Evolutionary conservation across 176 grass and related monocot genomes (phyloP).

Genomic region (Tillandsia leiboldiana): DNA sequence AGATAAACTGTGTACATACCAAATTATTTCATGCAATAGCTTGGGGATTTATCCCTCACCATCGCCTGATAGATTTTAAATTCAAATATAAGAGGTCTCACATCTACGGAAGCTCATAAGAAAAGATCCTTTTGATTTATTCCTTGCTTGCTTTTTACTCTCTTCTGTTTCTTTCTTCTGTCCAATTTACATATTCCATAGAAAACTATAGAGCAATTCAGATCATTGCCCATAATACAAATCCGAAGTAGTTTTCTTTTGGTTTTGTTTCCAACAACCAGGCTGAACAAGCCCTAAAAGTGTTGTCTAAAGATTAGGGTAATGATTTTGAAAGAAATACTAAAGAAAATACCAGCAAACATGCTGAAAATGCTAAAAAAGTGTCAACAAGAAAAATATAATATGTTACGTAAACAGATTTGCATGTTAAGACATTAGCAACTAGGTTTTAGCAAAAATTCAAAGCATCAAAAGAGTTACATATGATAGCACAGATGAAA

Average conservation of each 20-base stretch:
- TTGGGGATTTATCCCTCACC: not conserved
- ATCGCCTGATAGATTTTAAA: not conserved
- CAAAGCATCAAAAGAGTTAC: not conserved
- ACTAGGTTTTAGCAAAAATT: not conserved
- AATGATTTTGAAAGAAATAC: no score
- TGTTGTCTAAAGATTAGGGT: no score
- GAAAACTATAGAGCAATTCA: not conserved
- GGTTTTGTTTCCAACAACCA: not conserved
- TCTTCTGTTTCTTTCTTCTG: not conserved
- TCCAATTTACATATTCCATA: not conserved
- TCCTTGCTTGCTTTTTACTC: not conserved
- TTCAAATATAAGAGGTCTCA: not conserved
- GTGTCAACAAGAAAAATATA: not conserved
- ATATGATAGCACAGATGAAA: not conserved
- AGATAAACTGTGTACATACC: not conserved
- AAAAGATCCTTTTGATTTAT: not conserved
- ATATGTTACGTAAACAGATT: not conserved
- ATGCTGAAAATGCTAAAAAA: not conserved
- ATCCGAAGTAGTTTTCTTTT: not conserved
- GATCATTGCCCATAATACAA: not conserved
- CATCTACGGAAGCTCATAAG: not conserved
- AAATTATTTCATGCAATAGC: not conserved
- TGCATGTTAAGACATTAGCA: not conserved
- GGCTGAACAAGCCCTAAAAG: not conserved
- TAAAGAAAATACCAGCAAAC: not conserved